Evolutionary conservation across 78 protist genomes (phyloP).

Genomic region (Dictyostelium purpureum): DNA sequence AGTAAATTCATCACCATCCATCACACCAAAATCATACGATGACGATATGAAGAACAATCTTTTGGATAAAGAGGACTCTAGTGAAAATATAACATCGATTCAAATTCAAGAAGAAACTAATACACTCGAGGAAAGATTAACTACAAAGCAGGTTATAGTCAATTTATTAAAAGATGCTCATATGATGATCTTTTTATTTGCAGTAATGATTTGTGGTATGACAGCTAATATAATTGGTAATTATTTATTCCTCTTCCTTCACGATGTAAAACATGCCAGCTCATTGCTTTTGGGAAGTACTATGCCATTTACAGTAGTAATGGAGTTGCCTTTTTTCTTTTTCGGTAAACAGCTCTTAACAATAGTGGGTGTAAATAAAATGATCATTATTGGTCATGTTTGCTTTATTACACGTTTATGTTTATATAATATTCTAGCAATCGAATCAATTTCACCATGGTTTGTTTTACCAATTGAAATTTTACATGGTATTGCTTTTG

Average conservation of each 20-base stretch:
- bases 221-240: neutral
- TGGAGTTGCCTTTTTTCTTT: conserved; percentile 18
- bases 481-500: conserved; percentile 55
- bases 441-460: conserved; percentile 5
- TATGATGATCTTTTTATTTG: conserved; percentile 16
- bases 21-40: too few relatives aligned
- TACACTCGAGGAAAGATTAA: neutral
- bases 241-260: conserved; percentile 6
- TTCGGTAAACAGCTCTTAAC: neutral
- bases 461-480: conserved; percentile 51
- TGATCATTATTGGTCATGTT: conserved; percentile 19
- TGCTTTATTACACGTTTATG: neutral
- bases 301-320: neutral
- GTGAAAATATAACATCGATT: neutral
- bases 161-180: neutral
- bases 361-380: neutral
- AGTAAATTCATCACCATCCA: too few relatives aligned
- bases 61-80: neutral
- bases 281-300: neutral
- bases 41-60: neutral
- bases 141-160: neutral
- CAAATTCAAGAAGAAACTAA: neutral
- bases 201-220: conserved; percentile 4
- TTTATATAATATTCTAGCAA: neutral
- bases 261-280: neutral